These are phyloP conservation scores for Pyrenula aspistea DNA, from an alignment of 495 filamentous ascomycete species.

Conservation along the genomic window DNA sequence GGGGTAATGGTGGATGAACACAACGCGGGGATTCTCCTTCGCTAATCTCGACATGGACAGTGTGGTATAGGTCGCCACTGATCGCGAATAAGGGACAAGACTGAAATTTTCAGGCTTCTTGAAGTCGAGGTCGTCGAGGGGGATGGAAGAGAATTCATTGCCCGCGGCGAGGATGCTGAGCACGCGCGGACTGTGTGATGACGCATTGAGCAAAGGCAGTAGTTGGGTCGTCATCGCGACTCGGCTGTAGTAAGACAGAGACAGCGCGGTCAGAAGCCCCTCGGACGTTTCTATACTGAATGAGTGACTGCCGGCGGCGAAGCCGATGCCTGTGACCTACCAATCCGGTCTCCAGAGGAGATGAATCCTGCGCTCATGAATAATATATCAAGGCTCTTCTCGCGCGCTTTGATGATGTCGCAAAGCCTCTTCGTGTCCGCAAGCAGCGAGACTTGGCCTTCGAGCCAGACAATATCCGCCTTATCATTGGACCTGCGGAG, in stretches of 20 bases:
- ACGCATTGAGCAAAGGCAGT: too few species aligned
- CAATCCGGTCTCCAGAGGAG: constrained; percentile 15
- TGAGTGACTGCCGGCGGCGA: constrained; percentile 1
- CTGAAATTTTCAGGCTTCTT: constrained; percentile 20
- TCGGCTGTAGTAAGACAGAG: too few species aligned
- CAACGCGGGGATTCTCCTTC: constrained; percentile 17
- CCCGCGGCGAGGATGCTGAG: too few species aligned
- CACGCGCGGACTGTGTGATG: too few species aligned
- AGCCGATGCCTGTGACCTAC: constrained; percentile 15
- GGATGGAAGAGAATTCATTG: too few species aligned
- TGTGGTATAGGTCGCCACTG: constrained; percentile 7
- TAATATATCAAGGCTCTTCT: constrained; percentile 20
- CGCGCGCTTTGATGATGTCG: constrained; percentile 14
- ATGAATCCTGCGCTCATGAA: constrained; percentile 26
- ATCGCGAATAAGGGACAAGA: constrained; percentile 9
- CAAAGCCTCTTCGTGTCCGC: constrained; percentile 19
- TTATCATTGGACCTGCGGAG: constrained; percentile 20
- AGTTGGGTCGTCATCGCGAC: too few species aligned
- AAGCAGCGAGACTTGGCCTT: constrained; percentile 24
- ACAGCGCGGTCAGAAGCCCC: constrained; percentile 16
- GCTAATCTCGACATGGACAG: constrained; percentile 13
- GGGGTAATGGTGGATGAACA: constrained; percentile 24
- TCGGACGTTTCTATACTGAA: constrained; percentile 5
- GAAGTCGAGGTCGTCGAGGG: constrained; percentile 22
- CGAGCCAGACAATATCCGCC: constrained; percentile 21